Evolutionary conservation across 352 stramenopile species (phyloP), one percentile per base, ranked within the genome.

Genomic region (Phytophthora parvispora): DNA sequence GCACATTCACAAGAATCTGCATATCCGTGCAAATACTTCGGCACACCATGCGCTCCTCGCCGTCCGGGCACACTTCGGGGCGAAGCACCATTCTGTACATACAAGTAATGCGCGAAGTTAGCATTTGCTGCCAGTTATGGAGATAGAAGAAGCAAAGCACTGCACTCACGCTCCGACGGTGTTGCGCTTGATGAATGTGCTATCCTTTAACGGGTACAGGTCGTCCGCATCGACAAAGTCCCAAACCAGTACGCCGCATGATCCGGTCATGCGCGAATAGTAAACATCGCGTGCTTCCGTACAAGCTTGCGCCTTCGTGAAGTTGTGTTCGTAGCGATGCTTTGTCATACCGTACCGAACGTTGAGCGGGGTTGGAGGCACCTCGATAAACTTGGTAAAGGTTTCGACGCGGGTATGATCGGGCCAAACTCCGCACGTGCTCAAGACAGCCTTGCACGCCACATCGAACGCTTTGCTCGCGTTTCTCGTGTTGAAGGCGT

Each of bases 181-280:
- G 29, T 84, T 64, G 22, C 70, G 60, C 43, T 75, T 77, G 32
- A 84, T 72, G 28, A 69, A 60, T 3, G 73, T 79, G 32, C 38
- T 42, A 15, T 56, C 31, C 29, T 57, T 64, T 13, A 75, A 38
- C 18, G 77, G 73, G 25, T 80, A 65, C 38, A 81, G 54, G 24
- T 85, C 74, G 47, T 86, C 74, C 4, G 54, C 63, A 48, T 86
- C 78, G 15, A 83, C 78, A 49, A 67, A 86, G 42, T 83, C 75
- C 74, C 78, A 86, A 3, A 81, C 64, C 32, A 85, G 45, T 22
- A 85, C 68, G 29, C 64, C 74, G 29, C 69, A 72, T 7, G 70
- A 72, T 8, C 61, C 64, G 10, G 57, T 40, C 45, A 81, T 69
- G 3, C 64, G 61, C 25, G 78, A 81, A 49, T 74, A 78, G n/a